Percentiles rank a stretch among this genome's conserved stretches.
Conservation (phyloP, 345 rosid species). For the Eucalyptus pumila region DNA sequence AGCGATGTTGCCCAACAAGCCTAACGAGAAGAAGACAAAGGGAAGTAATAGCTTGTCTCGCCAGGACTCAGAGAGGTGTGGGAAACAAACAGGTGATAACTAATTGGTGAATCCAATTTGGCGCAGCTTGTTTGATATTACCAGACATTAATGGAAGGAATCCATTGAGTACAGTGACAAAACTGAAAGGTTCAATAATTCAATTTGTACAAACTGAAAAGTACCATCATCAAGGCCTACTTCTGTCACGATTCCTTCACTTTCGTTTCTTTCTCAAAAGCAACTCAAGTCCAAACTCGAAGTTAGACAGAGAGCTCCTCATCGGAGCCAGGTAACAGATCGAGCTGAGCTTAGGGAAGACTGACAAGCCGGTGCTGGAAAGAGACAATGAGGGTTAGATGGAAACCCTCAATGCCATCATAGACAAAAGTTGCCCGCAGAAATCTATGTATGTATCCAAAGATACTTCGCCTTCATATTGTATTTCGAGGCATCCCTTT, state of each 20-base stretch:
- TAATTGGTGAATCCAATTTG: neutral
- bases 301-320: neutral
- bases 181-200: neutral
- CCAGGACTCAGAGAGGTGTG: neutral
- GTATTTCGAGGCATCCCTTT: neutral
- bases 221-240: neutral
- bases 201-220: neutral
- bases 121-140: neutral
- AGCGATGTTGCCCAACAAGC: neutral
- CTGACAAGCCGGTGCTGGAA: neutral
- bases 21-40: neutral
- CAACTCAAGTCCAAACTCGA: neutral
- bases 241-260: neutral
- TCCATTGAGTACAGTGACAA: neutral
- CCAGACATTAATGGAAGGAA: neutral
- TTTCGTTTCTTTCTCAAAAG: neutral
- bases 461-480: neutral
- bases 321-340: neutral
- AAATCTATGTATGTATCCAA: neutral
- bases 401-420: neutral
- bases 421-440: neutral
- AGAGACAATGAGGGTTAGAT: neutral
- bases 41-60: neutral
- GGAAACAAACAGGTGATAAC: neutral
- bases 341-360: neutral